Evolutionary conservation across 192 early-diverging fungal genomes (phyloP), one percentile per base, ranked within the genome.

Genomic region (Gigaspora rosea): DNA sequence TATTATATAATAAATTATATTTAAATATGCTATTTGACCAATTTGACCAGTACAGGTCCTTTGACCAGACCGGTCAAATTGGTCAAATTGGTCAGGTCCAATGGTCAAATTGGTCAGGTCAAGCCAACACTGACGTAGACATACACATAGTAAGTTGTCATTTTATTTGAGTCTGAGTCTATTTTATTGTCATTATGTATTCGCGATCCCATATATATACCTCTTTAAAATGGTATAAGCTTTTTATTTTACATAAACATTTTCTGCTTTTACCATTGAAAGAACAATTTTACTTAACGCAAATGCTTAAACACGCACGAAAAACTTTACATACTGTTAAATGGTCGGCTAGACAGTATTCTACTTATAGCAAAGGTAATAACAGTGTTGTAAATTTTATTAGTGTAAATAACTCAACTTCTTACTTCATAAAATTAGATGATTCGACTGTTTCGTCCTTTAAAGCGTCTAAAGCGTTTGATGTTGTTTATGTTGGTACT

Each of bases 401-500:
- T 58, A 58, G 20, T 58, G n/a, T 58, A 58, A 18, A 58, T 58
- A 58, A 4, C 57, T n/a, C 0, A 58, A 58, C 57, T n/a, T 58
- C 18, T 58, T 58, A 58, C 57, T 58, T 58, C 57, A 58, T 58
- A 58, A 58, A 58, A 58, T 58, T 58, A 58, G 57, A 58, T 58
- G n/a, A 58, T 58, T n/a, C 20, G 12, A 18, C 1, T 51, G 50
- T 1, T 51, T 51, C 50, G 50, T 51, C 50, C 50, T 0, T 58
- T 58, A 58, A 58, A 58, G n/a, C n/a, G n/a, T n/a, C n/a, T n/a
- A n/a, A n/a, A n/a, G 57, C 57, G 18, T 58, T 58, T 0, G 18
- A 16, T 58, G 20, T 27, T 27, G 27, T 27, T 27, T 27, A 27
- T 27, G 0, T 0, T 58, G 57, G n/a, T 58, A 20, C 20, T n/a